A percentile compares a stretch with the other conserved stretches of the same genome.
These are phyloP conservation scores for Pseudozyma sp. DNA, from an alignment of 1,284 basidiomycete species.

Conservation along the genomic window DNA sequence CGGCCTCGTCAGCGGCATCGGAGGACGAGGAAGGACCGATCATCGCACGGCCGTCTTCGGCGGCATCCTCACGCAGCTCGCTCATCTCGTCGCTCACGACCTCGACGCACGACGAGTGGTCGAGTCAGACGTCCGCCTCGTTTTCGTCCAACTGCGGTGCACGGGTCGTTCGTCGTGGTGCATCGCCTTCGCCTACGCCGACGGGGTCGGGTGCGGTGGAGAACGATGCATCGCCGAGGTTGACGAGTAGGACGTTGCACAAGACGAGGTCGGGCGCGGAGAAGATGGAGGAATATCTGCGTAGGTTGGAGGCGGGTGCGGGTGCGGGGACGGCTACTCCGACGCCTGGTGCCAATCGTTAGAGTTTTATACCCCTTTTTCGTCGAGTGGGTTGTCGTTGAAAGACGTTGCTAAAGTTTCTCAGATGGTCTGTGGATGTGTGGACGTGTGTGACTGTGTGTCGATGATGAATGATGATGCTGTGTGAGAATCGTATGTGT, in stretches of 20 bases:
- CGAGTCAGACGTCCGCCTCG: conserved; percentile 20
- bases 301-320: conserved; percentile 19
- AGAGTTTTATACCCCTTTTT: conserved; percentile 7
- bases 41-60: conserved; percentile 36
- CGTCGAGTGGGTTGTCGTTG: too few species aligned
- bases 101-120: conserved; percentile 29
- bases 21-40: conserved; percentile 28
- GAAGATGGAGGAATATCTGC: conserved; percentile 48
- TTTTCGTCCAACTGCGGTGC: conserved; percentile 13
- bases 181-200: conserved; percentile 7
- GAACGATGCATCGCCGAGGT: conserved; percentile 7
- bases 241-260: conserved; percentile 27
- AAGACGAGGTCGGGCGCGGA: conserved; percentile 39
- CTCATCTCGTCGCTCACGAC: conserved; percentile 28
- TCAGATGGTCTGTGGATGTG: too few species aligned
- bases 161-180: conserved; percentile 20
- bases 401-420: neutral
- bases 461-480: neutral
- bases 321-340: conserved; percentile 10
- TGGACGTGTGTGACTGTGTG: neutral
- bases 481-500: neutral
- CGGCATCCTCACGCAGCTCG: conserved; percentile 31
- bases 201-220: neutral
- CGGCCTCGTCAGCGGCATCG: neutral
- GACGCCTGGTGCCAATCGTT: conserved; percentile 10